Evolutionary conservation across 768 basidiomycete species (phyloP).

Genomic region (Bullera alba): DNA sequence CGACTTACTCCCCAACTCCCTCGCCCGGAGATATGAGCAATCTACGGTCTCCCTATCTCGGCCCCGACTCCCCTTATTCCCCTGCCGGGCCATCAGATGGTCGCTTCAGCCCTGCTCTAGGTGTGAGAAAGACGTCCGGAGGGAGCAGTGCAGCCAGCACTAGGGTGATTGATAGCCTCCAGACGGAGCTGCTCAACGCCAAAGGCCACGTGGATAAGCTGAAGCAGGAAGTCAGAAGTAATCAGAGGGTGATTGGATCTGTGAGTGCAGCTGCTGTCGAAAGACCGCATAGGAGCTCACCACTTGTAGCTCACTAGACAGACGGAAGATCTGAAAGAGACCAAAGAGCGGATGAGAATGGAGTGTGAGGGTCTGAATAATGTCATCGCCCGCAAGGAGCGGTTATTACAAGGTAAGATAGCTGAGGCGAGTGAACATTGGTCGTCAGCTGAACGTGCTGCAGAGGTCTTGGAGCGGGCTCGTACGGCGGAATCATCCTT

Average conservation of each 20-base stretch:
- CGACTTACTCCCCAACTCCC: neutral
- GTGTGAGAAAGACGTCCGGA: conserved; percentile 6
- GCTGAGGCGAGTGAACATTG: neutral
- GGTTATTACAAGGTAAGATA: conserved; percentile 32
- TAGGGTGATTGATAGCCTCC: conserved; percentile 35
- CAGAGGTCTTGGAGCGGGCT: conserved; percentile 43
- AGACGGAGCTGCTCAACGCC: conserved; percentile 29
- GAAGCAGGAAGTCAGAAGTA: conserved; percentile 28
- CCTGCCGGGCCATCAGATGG: conserved; percentile 7
- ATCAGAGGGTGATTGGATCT: conserved; percentile 24
- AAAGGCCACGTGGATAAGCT: conserved; percentile 30
- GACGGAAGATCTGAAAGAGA: conserved; percentile 44
- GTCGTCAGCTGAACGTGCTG: neutral
- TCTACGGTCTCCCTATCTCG: conserved; percentile 28
- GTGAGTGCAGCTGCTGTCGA: conserved; percentile 9
- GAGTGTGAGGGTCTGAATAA: conserved; percentile 42
- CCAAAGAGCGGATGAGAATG: conserved; percentile 35
- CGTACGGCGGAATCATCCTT: conserved; percentile 38
- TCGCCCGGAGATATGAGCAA: conserved; percentile 1
- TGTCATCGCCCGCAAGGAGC: conserved; percentile 39
- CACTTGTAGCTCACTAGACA: conserved; percentile 32
- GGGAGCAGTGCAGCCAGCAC: conserved; percentile 27
- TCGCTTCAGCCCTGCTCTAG: conserved; percentile 9
- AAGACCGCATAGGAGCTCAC: neutral
- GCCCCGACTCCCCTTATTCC: conserved; percentile 19